phyloP scores from a whole-genome alignment of 2,329 filamentous ascomycete species.

The Hypocrella siamensis region DNA sequence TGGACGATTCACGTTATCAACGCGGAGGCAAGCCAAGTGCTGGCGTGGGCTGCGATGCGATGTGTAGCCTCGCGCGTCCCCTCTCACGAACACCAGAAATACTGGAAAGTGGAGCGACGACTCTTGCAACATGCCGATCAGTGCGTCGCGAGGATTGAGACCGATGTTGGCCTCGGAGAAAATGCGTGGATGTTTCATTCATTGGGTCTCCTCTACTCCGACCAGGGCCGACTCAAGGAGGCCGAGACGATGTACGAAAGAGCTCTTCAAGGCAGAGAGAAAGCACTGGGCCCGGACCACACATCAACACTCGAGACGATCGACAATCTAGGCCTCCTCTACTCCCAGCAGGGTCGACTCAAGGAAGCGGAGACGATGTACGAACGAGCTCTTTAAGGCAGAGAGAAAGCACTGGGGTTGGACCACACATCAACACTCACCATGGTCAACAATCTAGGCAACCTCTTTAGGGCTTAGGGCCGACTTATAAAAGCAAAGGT shows the following conservation, averaged over 20 bases:
- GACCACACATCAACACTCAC: background rate
- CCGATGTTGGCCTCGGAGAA: background rate
- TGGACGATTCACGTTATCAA: background rate
- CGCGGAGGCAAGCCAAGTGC: background rate
- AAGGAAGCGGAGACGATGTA: background rate
- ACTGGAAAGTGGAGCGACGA: background rate
- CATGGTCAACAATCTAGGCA: background rate
- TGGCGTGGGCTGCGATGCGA: background rate
- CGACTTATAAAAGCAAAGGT: background rate
- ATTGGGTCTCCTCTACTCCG: slow-evolving; percentile 13
- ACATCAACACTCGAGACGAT: slow-evolving; percentile 6
- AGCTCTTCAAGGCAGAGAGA: slow-evolving; percentile 12
- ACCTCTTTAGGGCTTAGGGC: background rate
- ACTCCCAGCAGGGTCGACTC: slow-evolving; percentile 6
- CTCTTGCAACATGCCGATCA: background rate
- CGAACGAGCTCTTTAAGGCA: background rate
- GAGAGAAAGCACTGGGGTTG: background rate
- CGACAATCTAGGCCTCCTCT: slow-evolving; percentile 8
- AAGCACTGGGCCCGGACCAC: slow-evolving; percentile 5
- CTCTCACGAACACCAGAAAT: background rate
- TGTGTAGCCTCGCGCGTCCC: background rate
- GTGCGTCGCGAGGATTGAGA: background rate
- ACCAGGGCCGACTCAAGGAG: slow-evolving; percentile 10
- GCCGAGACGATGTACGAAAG: slow-evolving; percentile 14
- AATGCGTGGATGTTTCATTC: slow-evolving; percentile 5